phyloP scores from a whole-genome alignment of 805 yeast genomes.

The Zygosaccharomyces siamensis region DNA sequence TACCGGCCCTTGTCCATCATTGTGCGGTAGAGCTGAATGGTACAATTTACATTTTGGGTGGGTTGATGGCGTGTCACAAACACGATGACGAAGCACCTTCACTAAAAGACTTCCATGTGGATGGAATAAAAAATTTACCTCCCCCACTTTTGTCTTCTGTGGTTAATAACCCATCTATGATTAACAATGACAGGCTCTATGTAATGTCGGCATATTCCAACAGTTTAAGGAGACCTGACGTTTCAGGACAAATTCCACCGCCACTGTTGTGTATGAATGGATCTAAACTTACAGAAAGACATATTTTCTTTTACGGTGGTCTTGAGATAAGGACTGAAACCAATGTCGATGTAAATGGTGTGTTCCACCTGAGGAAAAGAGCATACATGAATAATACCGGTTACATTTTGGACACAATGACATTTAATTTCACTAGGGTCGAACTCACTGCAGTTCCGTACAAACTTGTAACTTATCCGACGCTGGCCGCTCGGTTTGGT shows the following conservation, averaged over 20 bases:
- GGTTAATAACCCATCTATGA: constrained; percentile 40
- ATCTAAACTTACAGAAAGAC: constrained; percentile 49
- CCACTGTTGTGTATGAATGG: constrained; percentile 47
- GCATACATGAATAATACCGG: constrained; percentile 49
- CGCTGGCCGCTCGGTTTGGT: constrained; percentile 39
- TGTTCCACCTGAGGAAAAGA: constrained; percentile 37
- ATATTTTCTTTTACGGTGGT: constrained; percentile 68
- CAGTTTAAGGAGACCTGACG: constrained; percentile 33
- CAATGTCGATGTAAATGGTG: constrained; percentile 32
- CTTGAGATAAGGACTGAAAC: constrained; percentile 42
- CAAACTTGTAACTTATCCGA: constrained; percentile 28
- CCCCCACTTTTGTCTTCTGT: constrained; percentile 42
- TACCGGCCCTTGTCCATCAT: constrained; percentile 44
- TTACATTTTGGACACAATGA: constrained; percentile 53
- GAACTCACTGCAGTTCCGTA: constrained; percentile 36
- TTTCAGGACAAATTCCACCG: constrained; percentile 46
- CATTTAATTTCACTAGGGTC: constrained; percentile 47
- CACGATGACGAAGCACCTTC: constrained; percentile 29
- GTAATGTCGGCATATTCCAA: constrained; percentile 40
- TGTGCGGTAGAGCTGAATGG: constrained; percentile 38
- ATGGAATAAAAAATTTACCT: constrained; percentile 42
- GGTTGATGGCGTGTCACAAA: constrained; percentile 34
- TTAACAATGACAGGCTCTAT: constrained; percentile 38
- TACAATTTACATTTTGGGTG: constrained; percentile 44
- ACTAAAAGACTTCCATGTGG: constrained; percentile 35